Base-by-base conservation (phyloP, 208 protist species). In the Acanthamoeba triangularis region DNA sequence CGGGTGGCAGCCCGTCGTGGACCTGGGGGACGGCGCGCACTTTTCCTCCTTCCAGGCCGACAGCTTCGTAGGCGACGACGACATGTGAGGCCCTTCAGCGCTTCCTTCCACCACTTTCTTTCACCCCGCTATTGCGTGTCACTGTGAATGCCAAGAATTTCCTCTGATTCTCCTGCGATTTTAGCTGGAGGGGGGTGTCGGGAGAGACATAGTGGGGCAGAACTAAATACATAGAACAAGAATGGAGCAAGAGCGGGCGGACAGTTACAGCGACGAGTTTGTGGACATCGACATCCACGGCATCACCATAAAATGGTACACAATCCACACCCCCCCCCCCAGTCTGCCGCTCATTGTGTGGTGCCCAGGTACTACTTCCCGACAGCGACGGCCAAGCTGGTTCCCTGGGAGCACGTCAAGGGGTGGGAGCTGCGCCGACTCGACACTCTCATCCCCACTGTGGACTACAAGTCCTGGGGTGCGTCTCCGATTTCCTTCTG, bases 401-500 rank as follows among this genome's bases (percentile, higher is more conserved):
- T 82, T 6, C 74, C 74, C 11, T 82, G 74, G 74, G 74, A 82
- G 74, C 74, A 82, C 74, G 74, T 82, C 20, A 44, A 49, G 33
- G 74, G 74, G 20, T 82, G 74, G 74, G 74, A 82, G 74, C 37
- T 82, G 41, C 8, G 18, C 74, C 8, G 33, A 4, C 33, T 54
- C 37, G 23, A 35, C 25, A 30, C 7, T 41, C 74, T 52, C 6
- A 28, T 82, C 18, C 23, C 74, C 44, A 16, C 35, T 3, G 0
- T 82, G 37, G 74, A 82, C 41, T 82, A 82, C 37, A 82, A 82
- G 20, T 82, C 74, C 0, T 82, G 74, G 74, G 74, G 74, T 82
- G 30, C 74, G 41, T 4, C 33, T 16, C 25, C 65, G 28, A 37
- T 7, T 37, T 30, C 11, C 30, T 41, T 8, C 4, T 23, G 0